These are phyloP conservation scores for Taphrina deformans DNA, from an alignment of 1,139 yeast species.

Conservation along the genomic window DNA sequence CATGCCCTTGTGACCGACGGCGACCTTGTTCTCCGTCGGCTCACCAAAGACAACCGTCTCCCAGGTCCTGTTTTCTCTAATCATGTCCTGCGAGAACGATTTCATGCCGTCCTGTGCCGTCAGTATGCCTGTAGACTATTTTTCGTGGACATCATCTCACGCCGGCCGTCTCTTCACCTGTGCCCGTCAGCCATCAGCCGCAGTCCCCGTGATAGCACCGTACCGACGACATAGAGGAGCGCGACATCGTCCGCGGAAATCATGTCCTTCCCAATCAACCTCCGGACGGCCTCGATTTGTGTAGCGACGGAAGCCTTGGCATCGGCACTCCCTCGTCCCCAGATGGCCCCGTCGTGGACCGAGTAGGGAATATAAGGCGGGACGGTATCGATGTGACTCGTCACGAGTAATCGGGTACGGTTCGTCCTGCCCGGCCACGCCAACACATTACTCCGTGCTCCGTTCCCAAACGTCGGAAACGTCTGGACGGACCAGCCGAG, in stretches of 20 bases:
- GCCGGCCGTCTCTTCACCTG: slow-evolving; percentile 63
- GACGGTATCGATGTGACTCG: slow-evolving; percentile 72
- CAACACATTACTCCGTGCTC: slow-evolving; percentile 7
- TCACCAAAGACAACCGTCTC: slow-evolving; percentile 68
- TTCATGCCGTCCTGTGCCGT: slow-evolving; percentile 24
- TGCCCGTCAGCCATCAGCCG: background rate
- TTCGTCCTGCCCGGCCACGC: slow-evolving; percentile 32
- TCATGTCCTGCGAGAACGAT: slow-evolving; percentile 16
- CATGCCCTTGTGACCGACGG: slow-evolving; percentile 69
- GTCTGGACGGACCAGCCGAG: slow-evolving; percentile 19
- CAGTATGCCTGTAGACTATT: background rate
- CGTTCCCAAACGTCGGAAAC: slow-evolving; percentile 16
- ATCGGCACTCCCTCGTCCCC: slow-evolving; percentile 67
- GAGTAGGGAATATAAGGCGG: slow-evolving; percentile 63
- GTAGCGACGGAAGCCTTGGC: slow-evolving; percentile 70
- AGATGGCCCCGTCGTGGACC: slow-evolving; percentile 54
- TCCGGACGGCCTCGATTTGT: slow-evolving; percentile 57
- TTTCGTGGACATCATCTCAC: slow-evolving; percentile 29
- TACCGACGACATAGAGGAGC: slow-evolving; percentile 60
- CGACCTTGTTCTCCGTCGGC: slow-evolving; percentile 69
- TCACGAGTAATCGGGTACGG: slow-evolving; percentile 55
- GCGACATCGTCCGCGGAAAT: slow-evolving; percentile 58
- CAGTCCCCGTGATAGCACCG: background rate
- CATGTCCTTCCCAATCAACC: slow-evolving; percentile 48
- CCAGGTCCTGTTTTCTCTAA: slow-evolving; percentile 48